phyloP scores from a whole-genome alignment of 78 protist genomes.

The Trichosphaerium sp. region DNA sequence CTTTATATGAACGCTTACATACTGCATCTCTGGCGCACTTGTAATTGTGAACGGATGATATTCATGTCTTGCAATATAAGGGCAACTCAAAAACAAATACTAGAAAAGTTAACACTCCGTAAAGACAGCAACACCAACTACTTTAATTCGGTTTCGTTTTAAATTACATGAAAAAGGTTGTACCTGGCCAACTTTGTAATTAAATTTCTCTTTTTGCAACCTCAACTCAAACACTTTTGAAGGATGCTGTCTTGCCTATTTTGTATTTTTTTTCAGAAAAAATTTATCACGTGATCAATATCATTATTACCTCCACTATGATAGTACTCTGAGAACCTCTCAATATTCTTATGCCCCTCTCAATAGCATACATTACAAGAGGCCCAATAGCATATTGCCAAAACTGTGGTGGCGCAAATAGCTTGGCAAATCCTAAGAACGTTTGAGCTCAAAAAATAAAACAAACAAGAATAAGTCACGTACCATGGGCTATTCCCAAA shows the following conservation, averaged over 20 bases:
- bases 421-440: slow-evolving; percentile 5
- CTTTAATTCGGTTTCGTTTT: too few species aligned
- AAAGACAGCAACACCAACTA: too few species aligned
- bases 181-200: slow-evolving; percentile 74
- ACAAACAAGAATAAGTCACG: background rate
- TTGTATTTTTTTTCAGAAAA: too few species aligned
- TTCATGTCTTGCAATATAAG: slow-evolving; percentile 53
- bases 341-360: slow-evolving; percentile 45
- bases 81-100: slow-evolving; percentile 70
- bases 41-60: slow-evolving; percentile 92
- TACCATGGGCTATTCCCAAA: slow-evolving; percentile 60
- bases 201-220: slow-evolving; percentile 27
- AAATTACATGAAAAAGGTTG: too few species aligned
- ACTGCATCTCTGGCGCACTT: slow-evolving; percentile 73
- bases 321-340: slow-evolving; percentile 23
- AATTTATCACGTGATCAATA: too few species aligned
- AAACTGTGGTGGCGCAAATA: slow-evolving; percentile 14
- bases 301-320: too few species aligned
- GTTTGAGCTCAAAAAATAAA: background rate
- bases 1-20: slow-evolving; percentile 59
- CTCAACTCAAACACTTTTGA: slow-evolving; percentile 52
- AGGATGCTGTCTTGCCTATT: too few species aligned
- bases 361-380: slow-evolving; percentile 51
- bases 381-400: slow-evolving; percentile 75
- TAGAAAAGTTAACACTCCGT: too few species aligned